phyloP scores from a whole-genome alignment of 2,329 filamentous ascomycete genomes.

The Chaetomium globosum region DNA sequence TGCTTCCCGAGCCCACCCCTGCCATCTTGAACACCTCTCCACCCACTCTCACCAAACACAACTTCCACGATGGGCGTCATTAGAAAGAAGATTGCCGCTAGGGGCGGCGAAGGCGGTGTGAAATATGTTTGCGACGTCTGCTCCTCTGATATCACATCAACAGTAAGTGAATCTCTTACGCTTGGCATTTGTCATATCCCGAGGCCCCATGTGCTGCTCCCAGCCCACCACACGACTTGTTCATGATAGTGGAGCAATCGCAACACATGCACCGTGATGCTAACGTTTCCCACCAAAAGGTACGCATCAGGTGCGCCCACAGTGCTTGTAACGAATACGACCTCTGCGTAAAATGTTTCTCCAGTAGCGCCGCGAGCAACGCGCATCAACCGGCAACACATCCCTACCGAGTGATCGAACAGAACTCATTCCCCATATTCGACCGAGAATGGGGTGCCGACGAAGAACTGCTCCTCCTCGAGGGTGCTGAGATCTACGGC shows the following conservation, averaged over 20 bases:
- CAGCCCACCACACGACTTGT: constrained; percentile 23
- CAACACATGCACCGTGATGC: constrained; percentile 17
- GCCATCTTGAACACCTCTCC: constrained; percentile 31
- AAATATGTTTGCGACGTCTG: constrained; percentile 99
- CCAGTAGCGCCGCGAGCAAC: constrained; percentile 76
- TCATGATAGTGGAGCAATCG: constrained; percentile 20
- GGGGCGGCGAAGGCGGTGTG: constrained; percentile 82
- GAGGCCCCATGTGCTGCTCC: background rate
- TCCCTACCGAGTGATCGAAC: constrained; percentile 90
- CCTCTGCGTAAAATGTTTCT: constrained; percentile 93
- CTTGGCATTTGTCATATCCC: background rate
- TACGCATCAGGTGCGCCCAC: constrained; percentile 91
- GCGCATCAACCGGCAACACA: constrained; percentile 86
- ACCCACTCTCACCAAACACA: constrained; percentile 23
- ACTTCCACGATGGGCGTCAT: constrained; percentile 77
- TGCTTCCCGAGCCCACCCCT: constrained; percentile 26
- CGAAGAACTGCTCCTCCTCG: constrained; percentile 88
- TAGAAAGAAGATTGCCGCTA: constrained; percentile 87
- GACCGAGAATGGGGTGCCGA: constrained; percentile 95
- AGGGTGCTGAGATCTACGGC: constrained; percentile 94
- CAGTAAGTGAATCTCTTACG: constrained; percentile 61
- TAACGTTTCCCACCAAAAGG: constrained; percentile 53
- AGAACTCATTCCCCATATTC: constrained; percentile 97
- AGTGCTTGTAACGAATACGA: constrained; percentile 88
- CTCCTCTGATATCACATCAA: constrained; percentile 94